A percentile compares a stretch with the other conserved stretches of the same genome.
Conservation (phyloP, 805 yeast genomes). For the Spencermartinsiella europaea region DNA sequence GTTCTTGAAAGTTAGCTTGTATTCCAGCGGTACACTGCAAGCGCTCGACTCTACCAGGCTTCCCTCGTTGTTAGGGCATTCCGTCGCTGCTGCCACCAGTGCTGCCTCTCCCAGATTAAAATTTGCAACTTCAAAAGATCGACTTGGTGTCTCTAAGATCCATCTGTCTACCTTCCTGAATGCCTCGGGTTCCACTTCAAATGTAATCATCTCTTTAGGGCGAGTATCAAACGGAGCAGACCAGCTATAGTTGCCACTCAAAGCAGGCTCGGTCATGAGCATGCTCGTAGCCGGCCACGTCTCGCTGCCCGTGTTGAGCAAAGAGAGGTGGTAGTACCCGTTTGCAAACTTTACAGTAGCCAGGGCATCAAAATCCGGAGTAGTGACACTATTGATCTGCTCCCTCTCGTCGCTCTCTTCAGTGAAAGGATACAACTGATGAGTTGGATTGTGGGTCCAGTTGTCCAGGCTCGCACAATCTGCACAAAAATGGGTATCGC, state of each 20-base stretch:
- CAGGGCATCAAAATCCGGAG: background rate
- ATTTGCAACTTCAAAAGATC: background rate
- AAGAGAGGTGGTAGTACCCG: background rate
- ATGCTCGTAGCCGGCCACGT: background rate
- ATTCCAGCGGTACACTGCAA: background rate
- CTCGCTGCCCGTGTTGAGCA: background rate
- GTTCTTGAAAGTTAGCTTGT: constrained; percentile 6
- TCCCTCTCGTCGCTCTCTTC: background rate
- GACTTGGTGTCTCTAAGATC: background rate
- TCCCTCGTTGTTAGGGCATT: background rate
- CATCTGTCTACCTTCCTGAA: background rate
- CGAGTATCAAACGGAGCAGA: background rate
- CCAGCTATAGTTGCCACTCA: background rate
- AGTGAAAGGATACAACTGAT: background rate
- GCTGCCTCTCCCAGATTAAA: background rate
- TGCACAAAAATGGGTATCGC: constrained; percentile 27
- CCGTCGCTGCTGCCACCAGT: background rate
- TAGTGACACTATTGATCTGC: too few species aligned
- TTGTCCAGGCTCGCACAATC: constrained; percentile 26
- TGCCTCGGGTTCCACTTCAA: background rate
- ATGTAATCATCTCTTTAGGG: background rate
- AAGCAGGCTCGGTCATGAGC: background rate
- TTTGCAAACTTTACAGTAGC: background rate
- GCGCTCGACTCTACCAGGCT: background rate
- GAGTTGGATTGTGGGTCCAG: background rate